Base-by-base conservation (phyloP, 2,329 filamentous ascomycete genomes). In the Colletotrichum sojae region DNA sequence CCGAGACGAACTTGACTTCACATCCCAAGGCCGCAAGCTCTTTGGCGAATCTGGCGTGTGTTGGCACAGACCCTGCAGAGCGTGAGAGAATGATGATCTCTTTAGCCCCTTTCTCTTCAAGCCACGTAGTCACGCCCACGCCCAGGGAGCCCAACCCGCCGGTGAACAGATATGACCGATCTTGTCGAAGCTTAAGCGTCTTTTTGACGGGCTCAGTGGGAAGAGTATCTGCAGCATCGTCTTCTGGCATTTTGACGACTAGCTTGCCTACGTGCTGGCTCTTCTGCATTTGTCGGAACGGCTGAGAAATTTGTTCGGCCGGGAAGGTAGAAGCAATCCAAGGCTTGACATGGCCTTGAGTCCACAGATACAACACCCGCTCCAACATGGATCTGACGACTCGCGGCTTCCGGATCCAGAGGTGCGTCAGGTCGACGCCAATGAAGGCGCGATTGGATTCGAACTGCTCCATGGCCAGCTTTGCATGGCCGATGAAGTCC, bases 401-500 rank as follows among this genome's bases (percentile, higher is more conserved):
- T 16, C 39, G 20, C 1, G 62, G 62, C 36, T 54, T 58, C 12
- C 22, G 25, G 13, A 45, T 4, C 54, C 54, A 65, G 12, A 65
- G 39, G 20, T 60, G 54, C 36, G 54, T 51, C 16, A 82, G 53
- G 22, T 83, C 80, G 2, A 84, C 70, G 51, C 78, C 77, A 18
- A 71, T 71, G 36, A 80, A 83, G 1, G 75, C 75, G 0, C 79
- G 75, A 4, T 79, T 81, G 1, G 71, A 72, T 3, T 79, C 75
- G 49, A 89, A 88, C 0, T 78, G 76, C 1, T 78, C 71, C 83
- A 88, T 84, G 1, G 81, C 81, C 3, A 89, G 76, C 9, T 78
- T 75, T 3, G 77, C 81, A 22, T 81, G 78, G 1, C 79, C 79
- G 1, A 79, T 72, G 4, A 85, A 75, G 57, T 86, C 84, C 5